These are phyloP conservation scores for Aspergillus carbonarius DNA, from an alignment of 2,329 filamentous ascomycete genomes.

Conservation along the genomic window DNA sequence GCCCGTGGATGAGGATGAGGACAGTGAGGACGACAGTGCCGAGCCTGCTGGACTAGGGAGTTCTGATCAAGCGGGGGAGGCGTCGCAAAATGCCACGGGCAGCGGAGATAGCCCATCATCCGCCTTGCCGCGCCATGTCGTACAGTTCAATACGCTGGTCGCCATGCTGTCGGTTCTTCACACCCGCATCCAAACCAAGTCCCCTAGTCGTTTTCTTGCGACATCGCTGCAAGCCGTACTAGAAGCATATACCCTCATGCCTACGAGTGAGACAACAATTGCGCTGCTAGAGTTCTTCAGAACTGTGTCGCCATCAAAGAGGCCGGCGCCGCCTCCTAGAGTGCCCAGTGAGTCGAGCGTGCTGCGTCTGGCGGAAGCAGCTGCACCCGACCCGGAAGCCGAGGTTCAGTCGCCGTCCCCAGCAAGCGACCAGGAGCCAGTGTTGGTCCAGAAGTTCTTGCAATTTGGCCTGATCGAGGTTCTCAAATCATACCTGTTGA, in stretches of 20 bases:
- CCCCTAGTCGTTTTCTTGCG: conserved; percentile 63
- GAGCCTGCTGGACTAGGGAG: background rate
- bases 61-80: background rate
- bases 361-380: conserved; percentile 30
- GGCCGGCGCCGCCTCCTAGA: conserved; percentile 61
- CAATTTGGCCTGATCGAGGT: conserved; percentile 63
- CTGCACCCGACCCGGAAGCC: conserved; percentile 60
- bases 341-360: conserved; percentile 51
- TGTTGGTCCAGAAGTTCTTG: conserved; percentile 55
- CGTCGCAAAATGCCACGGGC: conserved; percentile 13
- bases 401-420: conserved; percentile 43
- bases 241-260: conserved; percentile 58
- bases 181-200: conserved; percentile 62
- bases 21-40: conserved; percentile 1
- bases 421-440: conserved; percentile 46
- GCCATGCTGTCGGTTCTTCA: conserved; percentile 59
- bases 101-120: conserved; percentile 19
- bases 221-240: conserved; percentile 63
- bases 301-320: conserved; percentile 56
- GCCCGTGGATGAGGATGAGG: conserved; percentile 39
- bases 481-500: conserved; percentile 59
- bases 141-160: conserved; percentile 44
- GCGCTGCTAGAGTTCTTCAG: conserved; percentile 59
- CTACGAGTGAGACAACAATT: conserved; percentile 57
- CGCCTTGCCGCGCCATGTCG: conserved; percentile 28